Percentiles rank a stretch among this genome's conserved stretches.
Conservation (phyloP, 192 early-diverging fungal genomes). For the Coemansia sp. region DNA sequence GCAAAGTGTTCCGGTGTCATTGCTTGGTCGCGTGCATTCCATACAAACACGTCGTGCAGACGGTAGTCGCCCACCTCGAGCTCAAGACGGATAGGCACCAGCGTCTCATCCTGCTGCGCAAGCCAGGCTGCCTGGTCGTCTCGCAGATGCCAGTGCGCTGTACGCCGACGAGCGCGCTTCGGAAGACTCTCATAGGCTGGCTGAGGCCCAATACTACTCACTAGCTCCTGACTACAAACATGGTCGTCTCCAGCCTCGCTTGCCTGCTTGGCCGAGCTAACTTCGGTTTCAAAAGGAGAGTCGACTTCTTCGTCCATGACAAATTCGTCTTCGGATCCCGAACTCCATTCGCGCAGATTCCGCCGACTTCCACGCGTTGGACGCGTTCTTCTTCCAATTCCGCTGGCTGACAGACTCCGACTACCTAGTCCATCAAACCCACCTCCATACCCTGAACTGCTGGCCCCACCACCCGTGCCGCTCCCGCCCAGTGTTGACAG, state of each 20-base stretch:
- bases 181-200: slow-evolving; percentile 25
- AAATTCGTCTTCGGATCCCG: slow-evolving; percentile 48
- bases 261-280: slow-evolving; percentile 36
- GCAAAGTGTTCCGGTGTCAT: slow-evolving; percentile 84
- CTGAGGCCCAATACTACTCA: slow-evolving; percentile 48
- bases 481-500: slow-evolving; percentile 30
- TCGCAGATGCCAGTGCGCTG: slow-evolving; percentile 47
- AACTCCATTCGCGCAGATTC: slow-evolving; percentile 52
- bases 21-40: slow-evolving; percentile 85
- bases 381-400: slow-evolving; percentile 37
- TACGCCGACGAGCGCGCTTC: slow-evolving; percentile 40
- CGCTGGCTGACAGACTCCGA: slow-evolving; percentile 10
- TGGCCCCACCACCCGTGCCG: slow-evolving; percentile 9
- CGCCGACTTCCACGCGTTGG: slow-evolving; percentile 44
- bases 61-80: slow-evolving; percentile 84
- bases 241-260: slow-evolving; percentile 34
- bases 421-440: neutral
- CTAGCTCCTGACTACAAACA: slow-evolving; percentile 19
- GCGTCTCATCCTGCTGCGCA: slow-evolving; percentile 65
- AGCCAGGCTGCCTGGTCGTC: slow-evolving; percentile 53
- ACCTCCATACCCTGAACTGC: neutral
- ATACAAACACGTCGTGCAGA: slow-evolving; percentile 84
- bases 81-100: slow-evolving; percentile 91
- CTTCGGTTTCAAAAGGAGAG: slow-evolving; percentile 43
- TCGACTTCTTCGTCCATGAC: slow-evolving; percentile 39